phyloP scores from a whole-genome alignment of 495 filamentous ascomycete species.

The Annulohypoxylon moriforme region DNA sequence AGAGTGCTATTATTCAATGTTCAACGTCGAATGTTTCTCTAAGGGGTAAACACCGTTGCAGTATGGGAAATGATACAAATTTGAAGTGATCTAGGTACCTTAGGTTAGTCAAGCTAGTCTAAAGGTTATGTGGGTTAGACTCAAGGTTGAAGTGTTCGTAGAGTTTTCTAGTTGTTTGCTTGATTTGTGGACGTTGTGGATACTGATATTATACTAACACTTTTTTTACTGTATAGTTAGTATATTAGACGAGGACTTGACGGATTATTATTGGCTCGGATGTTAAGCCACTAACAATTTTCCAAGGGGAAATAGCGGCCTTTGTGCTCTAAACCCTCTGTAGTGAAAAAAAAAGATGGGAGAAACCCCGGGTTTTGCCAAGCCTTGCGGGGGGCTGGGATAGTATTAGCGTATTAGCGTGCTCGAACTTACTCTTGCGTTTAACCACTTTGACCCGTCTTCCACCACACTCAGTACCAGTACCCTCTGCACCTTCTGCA shows the following conservation, averaged over 20 bases:
- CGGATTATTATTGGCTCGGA: slow-evolving; percentile 10
- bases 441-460: slow-evolving; percentile 4
- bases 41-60: neutral
- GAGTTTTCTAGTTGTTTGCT: slow-evolving; percentile 9
- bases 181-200: slow-evolving; percentile 9
- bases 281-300: slow-evolving; percentile 38
- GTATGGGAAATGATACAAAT: neutral
- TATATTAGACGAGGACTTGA: neutral
- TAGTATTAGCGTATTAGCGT: slow-evolving; percentile 24
- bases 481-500: neutral
- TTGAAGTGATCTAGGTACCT: neutral
- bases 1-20: neutral
- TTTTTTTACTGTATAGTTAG: slow-evolving; percentile 3
- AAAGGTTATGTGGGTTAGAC: slow-evolving; percentile 9
- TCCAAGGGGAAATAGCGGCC: slow-evolving; percentile 7
- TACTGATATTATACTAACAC: slow-evolving; percentile 3
- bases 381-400: slow-evolving; percentile 13
- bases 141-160: neutral
- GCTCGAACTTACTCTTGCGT: slow-evolving; percentile 18
- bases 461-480: neutral
- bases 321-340: neutral
- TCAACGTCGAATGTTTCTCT: neutral
- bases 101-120: neutral
- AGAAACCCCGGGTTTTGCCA: slow-evolving; percentile 34
- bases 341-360: slow-evolving; percentile 12